Evolutionary conservation across 108 stramenopile genomes (phyloP).

Genomic region (Skeletonema marinoi): DNA sequence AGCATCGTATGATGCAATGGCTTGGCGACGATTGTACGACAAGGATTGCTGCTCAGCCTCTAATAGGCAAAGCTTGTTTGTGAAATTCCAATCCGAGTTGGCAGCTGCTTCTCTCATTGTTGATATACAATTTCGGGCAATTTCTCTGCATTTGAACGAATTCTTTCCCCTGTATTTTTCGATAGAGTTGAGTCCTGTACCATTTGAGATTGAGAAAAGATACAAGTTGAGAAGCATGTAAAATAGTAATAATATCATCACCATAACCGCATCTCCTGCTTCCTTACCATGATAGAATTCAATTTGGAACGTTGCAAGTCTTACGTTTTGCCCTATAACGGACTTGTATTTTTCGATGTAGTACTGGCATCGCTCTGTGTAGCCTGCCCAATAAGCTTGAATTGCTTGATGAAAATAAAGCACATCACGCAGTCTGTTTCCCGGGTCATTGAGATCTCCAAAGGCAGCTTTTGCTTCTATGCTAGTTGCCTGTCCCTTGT

Average conservation of each 20-base stretch:
- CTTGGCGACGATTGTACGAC: neutral
- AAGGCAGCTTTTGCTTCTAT: neutral
- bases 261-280: neutral
- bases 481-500: neutral
- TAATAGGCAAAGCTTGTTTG: no score
- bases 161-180: neutral
- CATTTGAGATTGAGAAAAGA: neutral
- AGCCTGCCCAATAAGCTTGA: slow-evolving; percentile 14
- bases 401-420: slow-evolving; percentile 1
- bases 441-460: neutral
- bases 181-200: no score
- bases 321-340: neutral
- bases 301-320: neutral
- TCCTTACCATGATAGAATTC: neutral
- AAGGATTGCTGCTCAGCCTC: neutral
- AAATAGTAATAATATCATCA: no score
- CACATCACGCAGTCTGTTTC: neutral
- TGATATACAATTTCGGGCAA: neutral
- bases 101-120: neutral
- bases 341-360: neutral
- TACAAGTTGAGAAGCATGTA: neutral
- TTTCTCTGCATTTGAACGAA: neutral
- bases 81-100: no score
- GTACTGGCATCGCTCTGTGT: slow-evolving; percentile 7
- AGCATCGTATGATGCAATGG: neutral